These are phyloP conservation scores for Phyllachora maydis DNA, from an alignment of 2,329 filamentous ascomycete genomes.

Conservation along the genomic window DNA sequence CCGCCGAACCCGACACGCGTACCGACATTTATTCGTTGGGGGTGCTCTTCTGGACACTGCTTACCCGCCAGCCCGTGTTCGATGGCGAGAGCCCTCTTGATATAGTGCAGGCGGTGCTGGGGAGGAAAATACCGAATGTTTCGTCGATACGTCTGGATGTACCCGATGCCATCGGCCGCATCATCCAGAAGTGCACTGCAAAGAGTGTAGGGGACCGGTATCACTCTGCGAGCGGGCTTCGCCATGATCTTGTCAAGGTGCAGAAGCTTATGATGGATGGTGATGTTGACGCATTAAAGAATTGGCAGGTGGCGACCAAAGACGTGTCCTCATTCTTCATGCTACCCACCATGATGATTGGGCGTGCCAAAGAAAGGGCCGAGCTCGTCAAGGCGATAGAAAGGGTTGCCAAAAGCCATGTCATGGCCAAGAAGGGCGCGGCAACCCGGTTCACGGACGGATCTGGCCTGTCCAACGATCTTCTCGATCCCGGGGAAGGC, in stretches of 20 bases:
- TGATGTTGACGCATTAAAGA: conserved; percentile 46
- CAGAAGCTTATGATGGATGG: conserved; percentile 57
- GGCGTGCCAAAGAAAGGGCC: conserved; percentile 50
- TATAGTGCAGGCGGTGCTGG: conserved; percentile 76
- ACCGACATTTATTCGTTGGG: conserved; percentile 91
- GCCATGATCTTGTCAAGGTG: conserved; percentile 57
- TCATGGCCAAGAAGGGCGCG: conserved; percentile 18
- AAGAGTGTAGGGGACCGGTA: conserved; percentile 79
- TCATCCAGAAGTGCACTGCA: conserved; percentile 83
- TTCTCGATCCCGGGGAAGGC: conserved; percentile 24
- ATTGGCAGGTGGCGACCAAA: conserved; percentile 59
- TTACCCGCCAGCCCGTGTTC: conserved; percentile 64
- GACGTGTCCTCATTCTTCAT: conserved; percentile 89
- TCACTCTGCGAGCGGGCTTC: conserved; percentile 71
- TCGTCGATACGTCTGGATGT: conserved; percentile 63
- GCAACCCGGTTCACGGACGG: conserved; percentile 27
- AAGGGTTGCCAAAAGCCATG: conserved; percentile 47
- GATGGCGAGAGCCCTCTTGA: conserved; percentile 65
- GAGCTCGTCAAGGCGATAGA: conserved; percentile 58
- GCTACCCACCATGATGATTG: conserved; percentile 63
- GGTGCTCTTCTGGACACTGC: conserved; percentile 69
- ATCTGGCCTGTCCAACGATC: conserved; percentile 30
- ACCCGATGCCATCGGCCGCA: conserved; percentile 59
- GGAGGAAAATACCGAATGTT: conserved; percentile 56
- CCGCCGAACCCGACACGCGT: conserved; percentile 73